Conservation (phyloP, 2,329 filamentous ascomycete genomes). For the Mycosphaerella sp. region DNA sequence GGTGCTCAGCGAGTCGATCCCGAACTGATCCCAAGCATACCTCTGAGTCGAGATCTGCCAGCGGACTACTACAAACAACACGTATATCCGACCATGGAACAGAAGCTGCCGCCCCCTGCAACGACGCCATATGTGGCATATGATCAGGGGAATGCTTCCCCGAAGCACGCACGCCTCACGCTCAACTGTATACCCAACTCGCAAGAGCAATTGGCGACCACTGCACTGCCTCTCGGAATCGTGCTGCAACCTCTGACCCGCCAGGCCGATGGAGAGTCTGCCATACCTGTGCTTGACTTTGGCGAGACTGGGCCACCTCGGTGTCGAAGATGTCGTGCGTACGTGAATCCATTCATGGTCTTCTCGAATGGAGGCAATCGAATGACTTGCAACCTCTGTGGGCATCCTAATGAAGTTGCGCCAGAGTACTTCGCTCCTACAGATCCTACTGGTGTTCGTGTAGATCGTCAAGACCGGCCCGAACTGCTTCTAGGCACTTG, state of each 20-base stretch:
- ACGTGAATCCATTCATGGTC: constrained; percentile 99
- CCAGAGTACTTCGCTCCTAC: constrained; percentile 90
- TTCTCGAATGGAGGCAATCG: constrained; percentile 92
- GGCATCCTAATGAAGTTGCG: constrained; percentile 89
- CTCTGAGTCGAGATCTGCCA: constrained; percentile 71
- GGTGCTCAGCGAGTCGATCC: constrained; percentile 70
- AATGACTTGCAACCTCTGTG: constrained; percentile 97
- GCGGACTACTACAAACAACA: constrained; percentile 81
- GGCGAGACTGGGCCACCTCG: constrained; percentile 83
- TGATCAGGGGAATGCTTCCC: constrained; percentile 94
- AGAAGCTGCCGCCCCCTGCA: constrained; percentile 82
- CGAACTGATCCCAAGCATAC: constrained; percentile 89
- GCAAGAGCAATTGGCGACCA: constrained; percentile 70
- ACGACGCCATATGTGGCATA: constrained; percentile 85
- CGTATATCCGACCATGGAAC: constrained; percentile 92
- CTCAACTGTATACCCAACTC: constrained; percentile 88
- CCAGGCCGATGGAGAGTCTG: constrained; percentile 74
- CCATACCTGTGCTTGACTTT: constrained; percentile 91
- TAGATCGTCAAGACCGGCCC: constrained; percentile 81
- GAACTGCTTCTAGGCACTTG: constrained; percentile 89
- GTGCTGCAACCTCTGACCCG: constrained; percentile 81
- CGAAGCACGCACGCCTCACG: constrained; percentile 85
- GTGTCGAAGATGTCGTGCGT: constrained; percentile 86
- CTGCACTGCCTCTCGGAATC: constrained; percentile 78
- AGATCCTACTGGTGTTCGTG: constrained; percentile 75